phyloP scores from a whole-genome alignment of 192 early-diverging fungal genomes.

The Phlyctochytrium arcticum region DNA sequence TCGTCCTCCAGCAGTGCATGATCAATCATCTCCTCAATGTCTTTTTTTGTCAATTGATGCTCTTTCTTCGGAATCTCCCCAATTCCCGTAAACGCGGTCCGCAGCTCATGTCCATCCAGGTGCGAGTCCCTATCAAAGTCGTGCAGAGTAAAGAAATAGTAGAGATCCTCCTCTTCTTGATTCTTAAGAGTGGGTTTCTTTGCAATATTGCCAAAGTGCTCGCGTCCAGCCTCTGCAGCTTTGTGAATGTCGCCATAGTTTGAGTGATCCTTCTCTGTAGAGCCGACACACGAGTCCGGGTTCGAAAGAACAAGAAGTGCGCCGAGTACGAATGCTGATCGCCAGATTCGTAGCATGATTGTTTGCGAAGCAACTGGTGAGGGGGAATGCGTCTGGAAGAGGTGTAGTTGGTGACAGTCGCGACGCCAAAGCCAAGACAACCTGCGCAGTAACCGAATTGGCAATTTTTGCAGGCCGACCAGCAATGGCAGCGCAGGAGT shows the following conservation, averaged over 20 bases:
- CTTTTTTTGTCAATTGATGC: constrained; percentile 11
- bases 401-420: no score
- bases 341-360: no score
- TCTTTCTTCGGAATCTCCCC: constrained; percentile 13
- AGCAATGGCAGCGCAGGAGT: no score
- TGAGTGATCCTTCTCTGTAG: constrained; percentile 40
- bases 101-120: constrained; percentile 76
- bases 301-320: no score
- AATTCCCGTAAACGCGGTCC: constrained; percentile 51
- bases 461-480: no score
- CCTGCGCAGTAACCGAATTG: no score
- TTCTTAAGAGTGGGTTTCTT: background rate
- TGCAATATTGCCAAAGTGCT: constrained; percentile 30
- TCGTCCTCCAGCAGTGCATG: constrained; percentile 74
- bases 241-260: constrained; percentile 54
- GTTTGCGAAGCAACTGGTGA: no score
- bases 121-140: constrained; percentile 68
- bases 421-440: no score
- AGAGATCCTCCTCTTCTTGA: constrained; percentile 57
- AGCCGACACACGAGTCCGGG: no score
- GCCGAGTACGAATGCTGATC: no score
- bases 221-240: constrained; percentile 44
- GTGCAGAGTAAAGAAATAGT: constrained; percentile 68
- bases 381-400: no score
- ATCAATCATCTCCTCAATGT: constrained; percentile 65